Evolutionary conservation across 345 rosid species (phyloP).

Genomic region (Xanthoceras sorbifolium): DNA sequence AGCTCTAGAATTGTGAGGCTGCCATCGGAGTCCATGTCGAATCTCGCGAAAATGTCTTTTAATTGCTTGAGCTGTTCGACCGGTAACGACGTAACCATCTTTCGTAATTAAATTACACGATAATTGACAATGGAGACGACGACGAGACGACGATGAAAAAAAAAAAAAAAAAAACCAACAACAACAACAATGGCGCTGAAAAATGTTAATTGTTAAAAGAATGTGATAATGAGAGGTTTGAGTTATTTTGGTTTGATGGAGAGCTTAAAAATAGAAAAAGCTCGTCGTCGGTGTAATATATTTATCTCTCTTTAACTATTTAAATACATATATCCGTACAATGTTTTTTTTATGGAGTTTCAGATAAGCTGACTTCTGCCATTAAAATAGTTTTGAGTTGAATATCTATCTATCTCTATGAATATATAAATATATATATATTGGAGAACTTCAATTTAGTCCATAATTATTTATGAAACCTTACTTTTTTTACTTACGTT

Average conservation of each 20-base stretch:
- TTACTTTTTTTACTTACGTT: no score
- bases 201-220: background rate
- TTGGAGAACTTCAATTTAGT: no score
- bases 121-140: background rate
- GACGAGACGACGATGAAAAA: background rate
- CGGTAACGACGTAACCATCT: conserved; percentile 16
- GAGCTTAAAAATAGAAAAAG: conserved; percentile 18
- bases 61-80: conserved; percentile 55
- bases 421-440: no score
- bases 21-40: conserved; percentile 90
- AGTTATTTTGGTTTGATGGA: background rate
- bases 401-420: no score
- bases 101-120: background rate
- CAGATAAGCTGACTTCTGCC: no score
- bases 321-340: no score
- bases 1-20: conserved; percentile 91
- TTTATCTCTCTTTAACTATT: background rate
- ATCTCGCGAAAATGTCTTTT: conserved; percentile 59
- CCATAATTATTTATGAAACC: no score
- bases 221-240: background rate
- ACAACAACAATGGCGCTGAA: background rate
- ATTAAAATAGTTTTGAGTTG: no score
- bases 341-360: no score
- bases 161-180: no score
- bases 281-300: conserved; percentile 18